Evolutionary conservation across 768 basidiomycete species (phyloP).

Genomic region (Hirschioporus abietinus): DNA sequence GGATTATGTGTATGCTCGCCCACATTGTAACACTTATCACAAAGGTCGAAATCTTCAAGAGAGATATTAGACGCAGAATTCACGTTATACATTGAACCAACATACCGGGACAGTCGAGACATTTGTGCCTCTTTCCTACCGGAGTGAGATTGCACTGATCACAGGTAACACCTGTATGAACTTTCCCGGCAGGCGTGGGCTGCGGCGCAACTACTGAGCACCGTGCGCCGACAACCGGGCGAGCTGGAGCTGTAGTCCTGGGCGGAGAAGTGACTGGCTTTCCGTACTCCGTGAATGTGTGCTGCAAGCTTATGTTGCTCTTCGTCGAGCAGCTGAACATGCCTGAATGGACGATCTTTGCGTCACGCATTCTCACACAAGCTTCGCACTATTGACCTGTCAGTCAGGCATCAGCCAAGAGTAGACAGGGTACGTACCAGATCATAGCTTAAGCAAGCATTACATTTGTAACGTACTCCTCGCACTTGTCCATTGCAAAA

Average conservation of each 20-base stretch:
- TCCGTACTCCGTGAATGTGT: constrained; percentile 26
- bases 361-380: constrained; percentile 8
- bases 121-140: constrained; percentile 71
- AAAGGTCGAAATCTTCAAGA: constrained; percentile 64
- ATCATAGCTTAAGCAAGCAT: constrained; percentile 20
- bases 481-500: constrained; percentile 19
- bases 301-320: constrained; percentile 26
- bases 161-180: constrained; percentile 60
- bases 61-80: constrained; percentile 6
- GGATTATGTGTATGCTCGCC: constrained; percentile 52
- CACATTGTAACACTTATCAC: constrained; percentile 48
- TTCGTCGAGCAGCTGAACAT: constrained; percentile 4
- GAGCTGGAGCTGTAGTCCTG: constrained; percentile 16
- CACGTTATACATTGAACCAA: constrained; percentile 8
- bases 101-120: constrained; percentile 68
- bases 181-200: constrained; percentile 19
- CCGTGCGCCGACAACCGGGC: constrained; percentile 1
- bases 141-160: constrained; percentile 56
- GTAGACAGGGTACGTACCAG: constrained; percentile 11
- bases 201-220: constrained; percentile 1
- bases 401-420: neutral
- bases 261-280: constrained; percentile 26
- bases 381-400: constrained; percentile 10
- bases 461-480: constrained; percentile 25
- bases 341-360: constrained; percentile 9